Conservation (phyloP, 2,329 filamentous ascomycete species). For the Fusarium sp. region DNA sequence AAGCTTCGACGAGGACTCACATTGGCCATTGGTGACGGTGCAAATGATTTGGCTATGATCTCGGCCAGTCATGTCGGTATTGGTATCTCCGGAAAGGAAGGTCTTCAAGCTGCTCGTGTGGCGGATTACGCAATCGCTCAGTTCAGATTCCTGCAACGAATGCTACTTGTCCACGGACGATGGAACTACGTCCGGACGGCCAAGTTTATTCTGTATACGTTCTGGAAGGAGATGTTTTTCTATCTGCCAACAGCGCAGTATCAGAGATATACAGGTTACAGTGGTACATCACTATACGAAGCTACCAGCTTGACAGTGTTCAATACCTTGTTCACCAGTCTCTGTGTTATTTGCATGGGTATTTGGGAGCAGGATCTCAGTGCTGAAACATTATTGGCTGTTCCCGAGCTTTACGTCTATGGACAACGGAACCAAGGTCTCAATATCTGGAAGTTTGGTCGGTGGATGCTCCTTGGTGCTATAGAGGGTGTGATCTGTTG, state of each 20-base stretch:
- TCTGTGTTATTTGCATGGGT: slow-evolving; percentile 88
- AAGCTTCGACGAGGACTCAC: slow-evolving; percentile 70
- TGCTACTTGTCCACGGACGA: slow-evolving; percentile 85
- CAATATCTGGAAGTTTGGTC: slow-evolving; percentile 77
- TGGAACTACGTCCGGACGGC: slow-evolving; percentile 92
- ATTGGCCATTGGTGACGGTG: slow-evolving; percentile 90
- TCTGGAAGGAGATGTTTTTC: slow-evolving; percentile 90
- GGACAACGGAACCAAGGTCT: slow-evolving; percentile 80
- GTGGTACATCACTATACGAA: slow-evolving; percentile 91
- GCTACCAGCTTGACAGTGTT: slow-evolving; percentile 88
- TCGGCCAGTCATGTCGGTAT: slow-evolving; percentile 87
- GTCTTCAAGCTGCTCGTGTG: slow-evolving; percentile 87
- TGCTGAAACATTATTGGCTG: slow-evolving; percentile 86
- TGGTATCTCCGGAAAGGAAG: slow-evolving; percentile 92
- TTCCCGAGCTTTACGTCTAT: slow-evolving; percentile 89
- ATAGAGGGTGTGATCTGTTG: slow-evolving; percentile 79
- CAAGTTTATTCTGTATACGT: slow-evolving; percentile 90
- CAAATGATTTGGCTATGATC: slow-evolving; percentile 97
- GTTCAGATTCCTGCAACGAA: slow-evolving; percentile 87
- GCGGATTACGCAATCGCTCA: slow-evolving; percentile 93
- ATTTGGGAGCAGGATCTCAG: slow-evolving; percentile 91
- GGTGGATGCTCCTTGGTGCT: slow-evolving; percentile 82
- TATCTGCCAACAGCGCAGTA: slow-evolving; percentile 87
- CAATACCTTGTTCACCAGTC: slow-evolving; percentile 92
- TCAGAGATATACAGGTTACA: slow-evolving; percentile 86